phyloP scores from a whole-genome alignment of 75 land plant species.

The Isoetes taiwanensis region DNA sequence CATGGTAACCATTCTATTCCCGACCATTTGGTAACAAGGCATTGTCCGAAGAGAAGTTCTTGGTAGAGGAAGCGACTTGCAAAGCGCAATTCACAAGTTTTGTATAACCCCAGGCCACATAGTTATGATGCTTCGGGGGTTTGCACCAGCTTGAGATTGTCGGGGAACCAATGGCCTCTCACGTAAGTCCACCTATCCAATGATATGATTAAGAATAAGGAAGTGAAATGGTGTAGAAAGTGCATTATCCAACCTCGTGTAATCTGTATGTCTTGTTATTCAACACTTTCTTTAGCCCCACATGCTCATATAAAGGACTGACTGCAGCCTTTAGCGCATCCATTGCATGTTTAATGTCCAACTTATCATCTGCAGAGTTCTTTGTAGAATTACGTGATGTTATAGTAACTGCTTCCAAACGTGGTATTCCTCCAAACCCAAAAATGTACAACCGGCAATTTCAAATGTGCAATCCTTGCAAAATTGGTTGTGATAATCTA shows the following conservation, averaged over 20 bases:
- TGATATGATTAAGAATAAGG: too few species aligned
- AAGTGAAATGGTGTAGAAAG: too few species aligned
- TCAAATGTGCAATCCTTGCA: background rate
- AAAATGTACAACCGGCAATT: constrained; percentile 3
- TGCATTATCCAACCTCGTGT: too few species aligned
- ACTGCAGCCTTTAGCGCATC: constrained; percentile 23
- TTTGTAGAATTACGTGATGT: too few species aligned
- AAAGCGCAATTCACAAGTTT: constrained; percentile 12
- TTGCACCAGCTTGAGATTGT: constrained; percentile 5
- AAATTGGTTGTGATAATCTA: background rate
- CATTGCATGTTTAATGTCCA: constrained; percentile 27
- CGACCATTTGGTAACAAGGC: constrained; percentile 23
- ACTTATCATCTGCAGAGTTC: constrained; percentile 8
- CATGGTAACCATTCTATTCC: constrained; percentile 28
- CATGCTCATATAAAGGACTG: constrained; percentile 18
- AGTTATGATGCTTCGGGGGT: constrained; percentile 21
- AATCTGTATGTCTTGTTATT: too few species aligned
- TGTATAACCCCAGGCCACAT: constrained; percentile 30
- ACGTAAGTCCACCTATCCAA: constrained; percentile 28
- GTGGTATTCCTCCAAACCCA: constrained; percentile 36
- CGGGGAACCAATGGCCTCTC: constrained; percentile 25
- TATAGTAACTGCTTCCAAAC: constrained; percentile 28
- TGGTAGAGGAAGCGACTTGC: background rate
- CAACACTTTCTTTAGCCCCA: background rate
- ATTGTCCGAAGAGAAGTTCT: background rate